Percentiles rank a stretch among this genome's conserved stretches.
phyloP scores from a whole-genome alignment of 495 filamentous ascomycete species.

The Penicillium soppii region DNA sequence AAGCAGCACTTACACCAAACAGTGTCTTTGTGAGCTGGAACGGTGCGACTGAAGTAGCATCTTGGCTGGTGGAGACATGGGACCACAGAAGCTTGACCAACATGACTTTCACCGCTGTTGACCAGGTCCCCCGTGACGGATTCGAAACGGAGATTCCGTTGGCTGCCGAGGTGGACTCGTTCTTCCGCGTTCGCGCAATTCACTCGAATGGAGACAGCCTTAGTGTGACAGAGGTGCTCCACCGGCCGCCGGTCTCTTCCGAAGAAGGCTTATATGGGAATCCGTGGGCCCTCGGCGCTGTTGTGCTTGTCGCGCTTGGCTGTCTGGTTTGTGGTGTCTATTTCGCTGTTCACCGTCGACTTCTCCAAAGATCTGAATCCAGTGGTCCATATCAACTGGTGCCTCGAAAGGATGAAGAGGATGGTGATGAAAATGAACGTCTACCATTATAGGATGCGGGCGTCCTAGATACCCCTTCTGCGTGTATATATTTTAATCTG shows the following conservation, averaged over 20 bases:
- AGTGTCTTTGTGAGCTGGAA: slow-evolving; percentile 46
- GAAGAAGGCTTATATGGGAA: background rate
- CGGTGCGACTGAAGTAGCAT: slow-evolving; percentile 43
- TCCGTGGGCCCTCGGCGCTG: slow-evolving; percentile 5
- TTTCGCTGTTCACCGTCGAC: slow-evolving; percentile 9
- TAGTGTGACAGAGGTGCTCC: slow-evolving; percentile 12
- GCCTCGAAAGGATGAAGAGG: slow-evolving; percentile 14
- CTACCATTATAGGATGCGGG: slow-evolving; percentile 19
- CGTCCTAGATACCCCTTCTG: slow-evolving; percentile 14
- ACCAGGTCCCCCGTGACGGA: slow-evolving; percentile 14
- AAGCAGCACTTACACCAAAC: slow-evolving; percentile 23
- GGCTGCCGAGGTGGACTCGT: slow-evolving; percentile 2
- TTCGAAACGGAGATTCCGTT: slow-evolving; percentile 24
- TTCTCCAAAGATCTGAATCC: background rate
- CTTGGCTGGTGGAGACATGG: slow-evolving; percentile 38
- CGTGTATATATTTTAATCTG: slow-evolving; percentile 2
- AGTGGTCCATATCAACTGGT: slow-evolving; percentile 16
- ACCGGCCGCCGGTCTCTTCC: background rate
- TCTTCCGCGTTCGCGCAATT: slow-evolving; percentile 19
- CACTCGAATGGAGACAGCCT: slow-evolving; percentile 14
- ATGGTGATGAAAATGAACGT: slow-evolving; percentile 4
- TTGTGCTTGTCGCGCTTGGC: slow-evolving; percentile 10
- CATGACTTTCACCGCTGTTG: slow-evolving; percentile 13
- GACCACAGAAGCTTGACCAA: slow-evolving; percentile 15
- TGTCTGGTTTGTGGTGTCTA: slow-evolving; percentile 16